phyloP scores from a whole-genome alignment of 164 flowering plant species.

The Magnolia sinica region DNA sequence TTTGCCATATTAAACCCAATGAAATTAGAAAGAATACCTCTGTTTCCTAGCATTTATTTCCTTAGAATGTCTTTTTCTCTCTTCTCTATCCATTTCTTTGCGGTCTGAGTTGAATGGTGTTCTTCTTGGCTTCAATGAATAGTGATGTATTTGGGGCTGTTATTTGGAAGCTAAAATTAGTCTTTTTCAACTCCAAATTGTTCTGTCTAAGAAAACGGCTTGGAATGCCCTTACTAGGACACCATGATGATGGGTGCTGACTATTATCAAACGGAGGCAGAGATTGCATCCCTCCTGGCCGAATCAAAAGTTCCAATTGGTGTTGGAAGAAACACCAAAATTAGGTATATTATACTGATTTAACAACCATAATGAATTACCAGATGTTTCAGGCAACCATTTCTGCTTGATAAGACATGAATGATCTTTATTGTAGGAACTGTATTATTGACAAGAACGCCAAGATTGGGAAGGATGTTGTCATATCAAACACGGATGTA shows the following conservation, averaged over 20 bases:
- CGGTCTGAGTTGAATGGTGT: neutral
- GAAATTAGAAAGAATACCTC: no score
- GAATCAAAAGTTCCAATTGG: slow-evolving; percentile 86
- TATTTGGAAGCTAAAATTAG: neutral
- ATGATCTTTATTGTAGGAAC: slow-evolving; percentile 36
- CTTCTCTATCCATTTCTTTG: neutral
- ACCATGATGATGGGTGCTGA: slow-evolving; percentile 95
- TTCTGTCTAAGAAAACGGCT: neutral
- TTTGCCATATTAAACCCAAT: no score
- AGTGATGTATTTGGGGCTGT: neutral
- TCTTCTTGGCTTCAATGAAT: neutral
- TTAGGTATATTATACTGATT: slow-evolving; percentile 36
- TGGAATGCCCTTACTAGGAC: slow-evolving; percentile 41
- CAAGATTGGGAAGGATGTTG: slow-evolving; percentile 73
- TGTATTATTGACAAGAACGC: slow-evolving; percentile 92
- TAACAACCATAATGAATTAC: neutral
- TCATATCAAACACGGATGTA: slow-evolving; percentile 75
- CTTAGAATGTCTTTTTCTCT: neutral
- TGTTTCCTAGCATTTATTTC: no score
- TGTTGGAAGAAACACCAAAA: slow-evolving; percentile 66
- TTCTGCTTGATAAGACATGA: neutral
- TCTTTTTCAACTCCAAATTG: neutral
- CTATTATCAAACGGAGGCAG: slow-evolving; percentile 81
- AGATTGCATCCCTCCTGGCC: slow-evolving; percentile 73
- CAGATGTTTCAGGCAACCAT: neutral